Evolutionary conservation across 2,329 filamentous ascomycete genomes (phyloP).

Genomic region (Cladorrhinum sp.): DNA sequence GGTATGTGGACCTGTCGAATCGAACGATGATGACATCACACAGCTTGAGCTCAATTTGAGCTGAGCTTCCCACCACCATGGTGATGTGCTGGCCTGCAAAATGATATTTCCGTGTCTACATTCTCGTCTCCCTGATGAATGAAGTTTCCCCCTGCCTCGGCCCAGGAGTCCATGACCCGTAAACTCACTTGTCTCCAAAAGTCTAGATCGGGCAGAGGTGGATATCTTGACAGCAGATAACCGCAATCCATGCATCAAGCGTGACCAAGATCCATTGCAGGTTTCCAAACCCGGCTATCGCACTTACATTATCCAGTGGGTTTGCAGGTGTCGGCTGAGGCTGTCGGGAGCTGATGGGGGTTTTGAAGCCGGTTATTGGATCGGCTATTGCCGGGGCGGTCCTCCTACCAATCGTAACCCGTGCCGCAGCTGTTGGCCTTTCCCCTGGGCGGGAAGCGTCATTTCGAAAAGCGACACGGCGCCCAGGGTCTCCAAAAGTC

Average conservation of each 20-base stretch:
- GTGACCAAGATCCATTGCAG: not conserved
- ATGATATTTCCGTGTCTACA: not conserved
- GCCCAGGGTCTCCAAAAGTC: not conserved
- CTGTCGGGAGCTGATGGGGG: not conserved
- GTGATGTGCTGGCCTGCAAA: not conserved
- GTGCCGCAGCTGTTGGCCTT: slow-evolving; percentile 6
- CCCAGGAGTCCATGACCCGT: not conserved
- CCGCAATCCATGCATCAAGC: not conserved
- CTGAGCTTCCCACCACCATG: not conserved
- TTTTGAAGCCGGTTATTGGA: slow-evolving; percentile 11
- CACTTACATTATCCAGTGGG: not conserved
- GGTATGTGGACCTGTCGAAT: not conserved
- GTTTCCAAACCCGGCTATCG: not conserved
- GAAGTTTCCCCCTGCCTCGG: not conserved
- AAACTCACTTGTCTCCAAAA: not conserved
- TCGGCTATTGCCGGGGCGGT: slow-evolving; percentile 12
- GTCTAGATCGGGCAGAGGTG: not conserved
- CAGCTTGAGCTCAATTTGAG: not conserved
- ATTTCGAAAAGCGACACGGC: slow-evolving; percentile 25
- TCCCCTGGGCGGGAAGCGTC: slow-evolving; percentile 20
- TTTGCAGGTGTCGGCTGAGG: slow-evolving; percentile 7
- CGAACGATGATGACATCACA: not conserved
- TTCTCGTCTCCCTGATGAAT: no score
- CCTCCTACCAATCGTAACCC: slow-evolving; percentile 4
- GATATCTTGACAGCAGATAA: not conserved